Base-by-base conservation (phyloP, 2,329 filamentous ascomycete species). In the Sporothrix schenckii region DNA sequence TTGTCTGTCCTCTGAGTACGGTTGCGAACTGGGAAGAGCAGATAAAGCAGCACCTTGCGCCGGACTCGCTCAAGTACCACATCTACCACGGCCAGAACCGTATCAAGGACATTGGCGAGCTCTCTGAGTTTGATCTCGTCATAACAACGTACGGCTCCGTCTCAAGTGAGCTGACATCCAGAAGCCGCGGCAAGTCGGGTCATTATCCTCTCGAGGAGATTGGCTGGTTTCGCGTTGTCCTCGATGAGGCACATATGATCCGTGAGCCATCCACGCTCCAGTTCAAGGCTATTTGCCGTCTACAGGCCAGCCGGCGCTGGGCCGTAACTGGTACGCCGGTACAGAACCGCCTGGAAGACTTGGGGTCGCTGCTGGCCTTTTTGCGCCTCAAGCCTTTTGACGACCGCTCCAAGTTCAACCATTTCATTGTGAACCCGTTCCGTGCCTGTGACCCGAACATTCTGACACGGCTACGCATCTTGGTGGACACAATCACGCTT, bases 301-400 rank as follows among this genome's bases (percentile, higher is more conserved):
- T 98, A 2, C 86, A 91, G 72, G 92, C 93, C 2, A 87, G 92
- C 76, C 88, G 94, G 44, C 90, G 94, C 47, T 99, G 95, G 95
- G 94, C 94, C 2, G 92, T 98, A n/a, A 98, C 95, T 0, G 95
- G 94, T 69, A 98, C 95, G 0, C 95, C 94, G 0, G 92, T 98
- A 10, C 94, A 98, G 80, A 99, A 99, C 77, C 90, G 92, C 4
- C 85, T 98, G 2, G 93, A 96, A 74, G 95, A 99, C 78, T 85
- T 98, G 27, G 92, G 92, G 16, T 92, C 94, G 1, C 83, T 98
- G 2, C 89, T 97, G 71, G 92, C 90, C 44, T 98, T 98, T 77
- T 83, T 98, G 54, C 89, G 91, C 16, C 83, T 98, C 16, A 89
- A 89, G 75, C 94, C 94, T 0, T 98, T 98, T 76, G 89, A 97